Base-by-base conservation (phyloP, 768 basidiomycete genomes). In the Phanerodontia chrysosporium region DNA sequence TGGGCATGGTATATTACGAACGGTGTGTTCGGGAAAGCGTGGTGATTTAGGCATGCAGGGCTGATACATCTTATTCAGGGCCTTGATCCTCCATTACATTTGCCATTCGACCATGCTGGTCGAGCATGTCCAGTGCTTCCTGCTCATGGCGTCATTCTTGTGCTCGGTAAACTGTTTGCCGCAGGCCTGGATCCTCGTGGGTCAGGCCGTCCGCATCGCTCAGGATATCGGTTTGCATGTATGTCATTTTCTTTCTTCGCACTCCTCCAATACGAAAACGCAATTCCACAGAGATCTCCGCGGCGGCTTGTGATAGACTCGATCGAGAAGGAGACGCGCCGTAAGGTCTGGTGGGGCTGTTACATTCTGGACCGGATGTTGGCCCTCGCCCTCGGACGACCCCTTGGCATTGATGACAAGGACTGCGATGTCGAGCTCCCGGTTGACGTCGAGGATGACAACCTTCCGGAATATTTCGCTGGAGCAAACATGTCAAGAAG, bases 341-440 rank as follows among this genome's bases (percentile, higher is more conserved):
- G 88, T 62, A 93, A 95, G 74, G 87, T 95, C 52, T 95, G 94
- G 94, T 95, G 94, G 92, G 86, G 89, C 45, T 90, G 95, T 27
- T 96, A 96, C 67, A 86, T 86, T 25, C 77, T 96, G 51, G 94
- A 91, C 71, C 86, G 92, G 51, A 94, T 95, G 90, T 86, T 96
- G 21, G 94, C 94, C 24, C 83, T 95, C 54, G 87, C 92, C 14
- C 79, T 96, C 14, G 94, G 94, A 49, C 83, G 94, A 10, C 94
- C 94, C 2, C 81, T 95, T 57, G 94, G 92, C 27, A 79, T 93
- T 62, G 91, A 94, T 65, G 94, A 96, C 72, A 78, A 85, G 12
- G 94, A 96, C 70, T 94, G 93, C 66, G 94, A 96, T 68, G 89
- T 91, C 30, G 92, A 95, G 69, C 76, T 87, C 53, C 94, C 94